Evolutionary conservation across 225 moss, liverwort and hornwort species (phyloP).

Genomic region (Rhytidiadelphus loreus): DNA sequence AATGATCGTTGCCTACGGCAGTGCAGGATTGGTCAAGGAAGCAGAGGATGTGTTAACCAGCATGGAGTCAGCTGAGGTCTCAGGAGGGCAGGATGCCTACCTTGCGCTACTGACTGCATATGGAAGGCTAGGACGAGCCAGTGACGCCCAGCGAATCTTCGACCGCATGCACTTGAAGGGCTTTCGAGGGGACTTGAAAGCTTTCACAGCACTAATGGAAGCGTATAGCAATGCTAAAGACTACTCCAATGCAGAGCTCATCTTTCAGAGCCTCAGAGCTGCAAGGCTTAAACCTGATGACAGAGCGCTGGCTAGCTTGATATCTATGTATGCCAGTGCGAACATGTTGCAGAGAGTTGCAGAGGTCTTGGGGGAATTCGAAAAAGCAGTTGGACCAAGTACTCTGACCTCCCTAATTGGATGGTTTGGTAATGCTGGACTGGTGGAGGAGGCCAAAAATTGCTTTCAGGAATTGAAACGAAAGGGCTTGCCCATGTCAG

Average conservation of each 20-base stretch:
- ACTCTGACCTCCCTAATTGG: constrained; percentile 47
- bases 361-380: constrained; percentile 50
- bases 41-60: constrained; percentile 51
- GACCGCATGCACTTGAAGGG: constrained; percentile 74
- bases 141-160: constrained; percentile 64
- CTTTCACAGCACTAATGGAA: constrained; percentile 71
- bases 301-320: constrained; percentile 48
- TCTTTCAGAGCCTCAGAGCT: constrained; percentile 54
- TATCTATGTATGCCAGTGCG: constrained; percentile 55
- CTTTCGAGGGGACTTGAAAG: constrained; percentile 45
- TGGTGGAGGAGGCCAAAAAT: constrained; percentile 59
- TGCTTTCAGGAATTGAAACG: constrained; percentile 31
- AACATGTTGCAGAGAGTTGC: constrained; percentile 51
- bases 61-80: constrained; percentile 51
- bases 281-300: constrained; percentile 65
- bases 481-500: constrained; percentile 2
- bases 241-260: constrained; percentile 41
- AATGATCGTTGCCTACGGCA: constrained; percentile 69
- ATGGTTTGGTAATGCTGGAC: constrained; percentile 56
- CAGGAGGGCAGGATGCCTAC: constrained; percentile 36
- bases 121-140: constrained; percentile 47
- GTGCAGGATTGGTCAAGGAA: constrained; percentile 45
- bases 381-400: constrained; percentile 50
- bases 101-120: constrained; percentile 66
- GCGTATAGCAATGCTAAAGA: constrained; percentile 63